Conservation (phyloP, 2,329 filamentous ascomycete genomes). For the Aspergillus sp. region DNA sequence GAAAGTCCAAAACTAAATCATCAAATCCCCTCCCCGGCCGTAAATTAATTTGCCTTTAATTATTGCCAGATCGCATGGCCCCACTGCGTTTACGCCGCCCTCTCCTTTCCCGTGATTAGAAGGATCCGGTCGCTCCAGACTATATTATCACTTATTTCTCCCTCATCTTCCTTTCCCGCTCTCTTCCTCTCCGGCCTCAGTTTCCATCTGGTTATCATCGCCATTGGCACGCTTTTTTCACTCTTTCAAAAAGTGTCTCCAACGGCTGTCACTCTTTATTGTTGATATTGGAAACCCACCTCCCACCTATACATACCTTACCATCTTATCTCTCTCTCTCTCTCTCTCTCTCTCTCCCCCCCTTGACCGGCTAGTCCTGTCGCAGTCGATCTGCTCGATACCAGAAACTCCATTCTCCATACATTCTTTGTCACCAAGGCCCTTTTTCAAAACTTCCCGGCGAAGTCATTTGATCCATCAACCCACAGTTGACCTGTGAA, state of each 20-base stretch:
- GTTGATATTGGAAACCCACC: conserved; percentile 12
- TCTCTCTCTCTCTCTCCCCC: background rate
- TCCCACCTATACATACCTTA: conserved; percentile 14
- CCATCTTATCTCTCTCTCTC: background rate
- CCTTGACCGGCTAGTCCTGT: conserved; percentile 10
- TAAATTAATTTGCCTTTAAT: conserved; percentile 20
- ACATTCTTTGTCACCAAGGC: background rate
- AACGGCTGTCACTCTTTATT: conserved; percentile 36
- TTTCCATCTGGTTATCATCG: conserved; percentile 18
- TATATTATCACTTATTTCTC: conserved; percentile 18
- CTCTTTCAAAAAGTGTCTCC: conserved; percentile 32
- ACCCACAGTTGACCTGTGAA: conserved; percentile 34
- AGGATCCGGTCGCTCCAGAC: conserved; percentile 4
- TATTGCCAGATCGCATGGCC: conserved; percentile 19
- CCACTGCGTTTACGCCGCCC: conserved; percentile 11
- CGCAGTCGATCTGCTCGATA: conserved; percentile 38
- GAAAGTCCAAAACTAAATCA: background rate
- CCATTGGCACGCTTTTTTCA: conserved; percentile 27
- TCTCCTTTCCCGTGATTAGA: conserved; percentile 16
- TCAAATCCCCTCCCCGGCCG: background rate
- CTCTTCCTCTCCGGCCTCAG: conserved; percentile 14
- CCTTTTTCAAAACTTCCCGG: conserved; percentile 32
- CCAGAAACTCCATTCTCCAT: conserved; percentile 8
- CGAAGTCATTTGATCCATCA: conserved; percentile 28
- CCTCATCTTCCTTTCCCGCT: conserved; percentile 19